Conservation (phyloP, 2,329 filamentous ascomycete species). For the Blastomyces emzantsi region DNA sequence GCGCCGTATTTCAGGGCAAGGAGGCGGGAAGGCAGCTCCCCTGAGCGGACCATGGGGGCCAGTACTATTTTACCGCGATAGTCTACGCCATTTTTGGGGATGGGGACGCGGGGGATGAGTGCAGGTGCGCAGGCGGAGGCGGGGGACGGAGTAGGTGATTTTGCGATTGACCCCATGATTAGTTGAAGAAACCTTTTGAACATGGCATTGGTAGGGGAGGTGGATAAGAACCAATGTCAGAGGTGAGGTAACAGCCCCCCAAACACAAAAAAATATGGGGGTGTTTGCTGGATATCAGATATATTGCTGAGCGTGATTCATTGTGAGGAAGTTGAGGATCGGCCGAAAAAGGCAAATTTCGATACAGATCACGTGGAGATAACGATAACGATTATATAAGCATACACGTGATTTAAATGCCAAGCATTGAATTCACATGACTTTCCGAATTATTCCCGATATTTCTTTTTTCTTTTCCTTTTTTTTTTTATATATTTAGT, state of each 20-base stretch:
- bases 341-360: constrained; percentile 10
- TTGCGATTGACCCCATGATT: constrained; percentile 45
- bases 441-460: neutral
- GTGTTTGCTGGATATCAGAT: constrained; percentile 5
- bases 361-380: constrained; percentile 18
- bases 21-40: constrained; percentile 83
- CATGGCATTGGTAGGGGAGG: constrained; percentile 29
- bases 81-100: constrained; percentile 80
- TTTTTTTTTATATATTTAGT: too few species aligned
- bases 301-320: neutral
- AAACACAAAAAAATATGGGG: neutral
- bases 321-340: neutral
- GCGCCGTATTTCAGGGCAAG: constrained; percentile 89
- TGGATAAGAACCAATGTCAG: too few species aligned
- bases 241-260: neutral
- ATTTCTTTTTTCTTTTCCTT: neutral
- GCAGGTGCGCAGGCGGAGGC: neutral
- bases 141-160: neutral
- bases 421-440: neutral
- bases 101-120: constrained; percentile 56
- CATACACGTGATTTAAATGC: too few species aligned
- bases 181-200: constrained; percentile 35
- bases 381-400: neutral
- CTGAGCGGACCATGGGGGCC: constrained; percentile 96
- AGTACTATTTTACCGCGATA: constrained; percentile 91